These are phyloP conservation scores for Boletus rubescentipes DNA, from an alignment of 768 basidiomycete genomes.

Conservation along the genomic window DNA sequence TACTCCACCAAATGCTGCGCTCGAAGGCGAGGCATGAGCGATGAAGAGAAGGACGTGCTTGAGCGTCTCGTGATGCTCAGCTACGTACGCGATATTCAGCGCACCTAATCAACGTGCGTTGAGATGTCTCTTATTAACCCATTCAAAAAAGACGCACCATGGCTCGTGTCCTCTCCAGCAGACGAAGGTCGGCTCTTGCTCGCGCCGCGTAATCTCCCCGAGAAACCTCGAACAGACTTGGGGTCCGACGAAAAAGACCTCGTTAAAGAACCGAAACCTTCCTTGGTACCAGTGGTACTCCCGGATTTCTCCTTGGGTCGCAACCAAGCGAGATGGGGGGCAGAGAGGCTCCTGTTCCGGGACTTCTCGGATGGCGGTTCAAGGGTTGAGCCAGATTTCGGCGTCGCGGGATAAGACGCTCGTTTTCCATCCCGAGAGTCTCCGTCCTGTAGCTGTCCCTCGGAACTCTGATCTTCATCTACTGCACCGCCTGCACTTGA, in stretches of 20 bases:
- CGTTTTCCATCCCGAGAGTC: constrained; percentile 19
- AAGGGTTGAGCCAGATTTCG: constrained; percentile 8
- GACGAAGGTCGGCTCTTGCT: constrained; percentile 24
- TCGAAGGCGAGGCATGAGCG: constrained; percentile 27
- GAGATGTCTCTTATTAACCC: background rate
- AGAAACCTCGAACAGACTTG: constrained; percentile 18
- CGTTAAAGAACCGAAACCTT: constrained; percentile 2
- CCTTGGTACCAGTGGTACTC: constrained; percentile 6
- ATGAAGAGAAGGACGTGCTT: constrained; percentile 78
- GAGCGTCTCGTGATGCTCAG: constrained; percentile 86
- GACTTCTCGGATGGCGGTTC: constrained; percentile 23
- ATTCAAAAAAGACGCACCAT: constrained; percentile 15
- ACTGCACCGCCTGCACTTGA: background rate
- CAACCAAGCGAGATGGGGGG: constrained; percentile 61
- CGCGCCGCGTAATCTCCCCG: constrained; percentile 21
- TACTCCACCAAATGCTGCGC: constrained; percentile 41
- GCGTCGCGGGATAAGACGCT: constrained; percentile 19
- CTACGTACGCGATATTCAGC: constrained; percentile 50
- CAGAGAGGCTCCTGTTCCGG: constrained; percentile 54
- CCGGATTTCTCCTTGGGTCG: constrained; percentile 32
- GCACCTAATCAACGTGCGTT: constrained; percentile 19
- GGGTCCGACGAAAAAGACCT: constrained; percentile 21
- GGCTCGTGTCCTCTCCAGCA: constrained; percentile 6
- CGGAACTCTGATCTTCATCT: background rate
- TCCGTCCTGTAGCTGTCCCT: background rate